Evolutionary conservation across 169 alveolate species (phyloP).

Genomic region (Theileria luwenshuni): DNA sequence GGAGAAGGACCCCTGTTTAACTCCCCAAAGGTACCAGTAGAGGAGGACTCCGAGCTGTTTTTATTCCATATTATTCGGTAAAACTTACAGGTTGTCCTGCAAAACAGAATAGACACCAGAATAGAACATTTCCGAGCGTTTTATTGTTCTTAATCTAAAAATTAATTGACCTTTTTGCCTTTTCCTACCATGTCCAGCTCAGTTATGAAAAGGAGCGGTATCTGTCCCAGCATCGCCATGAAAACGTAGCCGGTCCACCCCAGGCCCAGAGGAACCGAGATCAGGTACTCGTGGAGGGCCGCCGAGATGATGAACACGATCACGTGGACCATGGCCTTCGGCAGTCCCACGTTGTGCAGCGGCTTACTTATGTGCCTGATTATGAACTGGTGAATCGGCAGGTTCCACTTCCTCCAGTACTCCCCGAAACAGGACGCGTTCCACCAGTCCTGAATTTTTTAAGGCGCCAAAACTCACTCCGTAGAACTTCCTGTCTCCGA

Average conservation of each 20-base stretch:
- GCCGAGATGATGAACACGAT: constrained; percentile 87
- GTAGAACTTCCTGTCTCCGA: constrained; percentile 92
- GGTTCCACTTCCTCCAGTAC: constrained; percentile 92
- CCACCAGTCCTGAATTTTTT: constrained; percentile 90
- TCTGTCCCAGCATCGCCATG: constrained; percentile 73
- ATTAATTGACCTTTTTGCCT: not conserved
- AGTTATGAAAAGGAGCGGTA: constrained; percentile 77
- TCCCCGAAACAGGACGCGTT: constrained; percentile 89
- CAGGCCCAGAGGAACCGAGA: constrained; percentile 86
- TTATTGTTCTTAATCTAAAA: constrained; percentile 77
- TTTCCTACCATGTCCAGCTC: constrained; percentile 61
- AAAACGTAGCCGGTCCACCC: constrained; percentile 91
- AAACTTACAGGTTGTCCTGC: constrained; percentile 92
- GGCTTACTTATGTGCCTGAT: constrained; percentile 93
- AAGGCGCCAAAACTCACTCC: constrained; percentile 56
- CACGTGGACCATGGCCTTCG: constrained; percentile 72
- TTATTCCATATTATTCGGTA: no score
- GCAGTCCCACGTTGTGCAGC: constrained; percentile 80
- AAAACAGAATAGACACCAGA: constrained; percentile 91
- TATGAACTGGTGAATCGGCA: constrained; percentile 93
- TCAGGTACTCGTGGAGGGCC: constrained; percentile 85
- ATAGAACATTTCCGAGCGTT: constrained; percentile 86
- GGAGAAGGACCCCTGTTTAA: constrained; percentile 65
- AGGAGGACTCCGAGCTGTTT: constrained; percentile 61
- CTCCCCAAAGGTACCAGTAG: constrained; percentile 76